These are phyloP conservation scores for Colletotrichum magnum DNA, from an alignment of 2,329 filamentous ascomycete genomes.

Conservation along the genomic window DNA sequence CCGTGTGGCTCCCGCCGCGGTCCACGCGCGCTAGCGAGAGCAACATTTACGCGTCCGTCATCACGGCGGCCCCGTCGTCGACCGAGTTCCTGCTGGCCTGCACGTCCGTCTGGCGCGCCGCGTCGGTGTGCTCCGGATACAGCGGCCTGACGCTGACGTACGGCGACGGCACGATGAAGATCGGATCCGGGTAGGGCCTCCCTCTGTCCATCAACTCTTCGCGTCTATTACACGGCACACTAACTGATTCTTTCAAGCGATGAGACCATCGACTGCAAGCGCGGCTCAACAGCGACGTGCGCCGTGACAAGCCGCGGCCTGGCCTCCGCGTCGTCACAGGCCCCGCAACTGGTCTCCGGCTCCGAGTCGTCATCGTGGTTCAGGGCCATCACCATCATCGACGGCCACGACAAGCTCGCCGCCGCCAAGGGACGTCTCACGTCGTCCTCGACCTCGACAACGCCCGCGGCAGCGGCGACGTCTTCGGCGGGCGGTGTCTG, in stretches of 20 bases:
- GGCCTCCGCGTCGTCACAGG: background rate
- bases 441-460: background rate
- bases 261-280: conserved; percentile 29
- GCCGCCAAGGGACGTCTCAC: background rate
- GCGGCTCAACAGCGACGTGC: conserved; percentile 24
- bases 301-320: background rate
- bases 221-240: background rate
- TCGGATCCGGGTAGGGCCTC: conserved; percentile 16
- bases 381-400: conserved; percentile 35
- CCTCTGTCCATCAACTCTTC: too few species aligned
- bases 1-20: conserved; percentile 36
- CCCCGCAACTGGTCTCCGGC: conserved; percentile 3
- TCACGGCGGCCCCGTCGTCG: conserved; percentile 37
- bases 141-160: conserved; percentile 35
- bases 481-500: background rate
- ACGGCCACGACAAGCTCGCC: conserved; percentile 22
- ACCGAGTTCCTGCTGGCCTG: conserved; percentile 32
- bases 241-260: background rate
- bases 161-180: conserved; percentile 27
- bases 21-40: conserved; percentile 18
- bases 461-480: background rate
- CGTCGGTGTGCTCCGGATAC: conserved; percentile 30
- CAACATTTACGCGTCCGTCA: conserved; percentile 37
- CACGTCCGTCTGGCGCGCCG: conserved; percentile 27
- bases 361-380: conserved; percentile 25